Conservation (phyloP, 768 basidiomycete species). For the Dentipellis fragilis region DNA sequence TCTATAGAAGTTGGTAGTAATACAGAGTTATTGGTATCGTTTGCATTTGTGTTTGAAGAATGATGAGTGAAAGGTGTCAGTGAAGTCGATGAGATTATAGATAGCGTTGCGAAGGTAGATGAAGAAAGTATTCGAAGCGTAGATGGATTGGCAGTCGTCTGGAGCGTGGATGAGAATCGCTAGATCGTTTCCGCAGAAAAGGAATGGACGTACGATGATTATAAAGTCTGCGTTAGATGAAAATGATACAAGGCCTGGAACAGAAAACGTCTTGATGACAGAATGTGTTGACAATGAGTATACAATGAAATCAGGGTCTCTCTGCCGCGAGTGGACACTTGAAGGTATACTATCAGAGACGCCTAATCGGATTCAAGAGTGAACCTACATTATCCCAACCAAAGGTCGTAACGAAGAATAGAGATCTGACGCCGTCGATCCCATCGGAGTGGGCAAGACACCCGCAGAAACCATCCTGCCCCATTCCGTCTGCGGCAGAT, state of each 20-base stretch:
- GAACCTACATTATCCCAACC: conserved; percentile 26
- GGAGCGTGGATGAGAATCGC: conserved; percentile 3
- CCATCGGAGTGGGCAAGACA: conserved; percentile 27
- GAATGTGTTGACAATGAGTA: conserved; percentile 41
- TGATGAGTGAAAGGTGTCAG: conserved; percentile 36
- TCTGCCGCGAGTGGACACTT: conserved; percentile 14
- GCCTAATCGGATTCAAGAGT: background rate
- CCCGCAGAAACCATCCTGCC: conserved; percentile 27
- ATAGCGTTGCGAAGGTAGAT: conserved; percentile 38
- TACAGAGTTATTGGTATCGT: conserved; percentile 29
- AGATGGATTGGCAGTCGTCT: conserved; percentile 51
- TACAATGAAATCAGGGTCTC: conserved; percentile 24
- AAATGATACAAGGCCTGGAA: conserved; percentile 35
- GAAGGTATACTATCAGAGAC: background rate
- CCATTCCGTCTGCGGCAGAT: conserved; percentile 31
- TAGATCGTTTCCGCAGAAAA: background rate
- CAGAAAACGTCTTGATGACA: conserved; percentile 36
- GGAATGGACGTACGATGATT: conserved; percentile 39
- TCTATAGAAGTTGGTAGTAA: conserved; percentile 22
- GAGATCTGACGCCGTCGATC: conserved; percentile 17
- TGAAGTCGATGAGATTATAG: conserved; percentile 36
- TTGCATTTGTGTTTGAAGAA: conserved; percentile 6
- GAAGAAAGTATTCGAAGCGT: conserved; percentile 49
- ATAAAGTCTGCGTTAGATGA: conserved; percentile 38
- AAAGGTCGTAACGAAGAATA: conserved; percentile 23